Conservation (phyloP, 176 grass and related monocot genomes). For the Olyra latifolia region DNA sequence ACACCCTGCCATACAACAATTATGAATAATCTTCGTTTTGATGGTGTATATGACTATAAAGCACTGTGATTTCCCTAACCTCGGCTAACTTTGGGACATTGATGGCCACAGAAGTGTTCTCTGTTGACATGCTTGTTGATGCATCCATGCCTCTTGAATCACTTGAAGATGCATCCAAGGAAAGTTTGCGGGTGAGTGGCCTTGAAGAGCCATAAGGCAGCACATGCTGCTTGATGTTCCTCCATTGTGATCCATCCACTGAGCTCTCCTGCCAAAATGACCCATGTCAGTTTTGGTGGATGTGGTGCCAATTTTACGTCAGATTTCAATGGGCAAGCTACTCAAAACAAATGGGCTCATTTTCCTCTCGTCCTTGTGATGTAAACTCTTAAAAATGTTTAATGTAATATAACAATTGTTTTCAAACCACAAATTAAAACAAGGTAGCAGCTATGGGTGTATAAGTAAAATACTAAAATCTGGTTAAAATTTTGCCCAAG, state of each 20-base stretch:
- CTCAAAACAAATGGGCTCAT: background rate
- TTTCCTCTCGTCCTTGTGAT: background rate
- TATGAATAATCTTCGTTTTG: conserved; percentile 3
- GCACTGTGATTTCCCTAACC: conserved; percentile 40
- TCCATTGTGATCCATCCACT: conserved; percentile 68
- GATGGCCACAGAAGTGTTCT: conserved; percentile 50
- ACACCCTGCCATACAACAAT: conserved; percentile 45
- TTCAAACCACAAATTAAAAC: background rate
- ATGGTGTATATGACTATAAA: background rate
- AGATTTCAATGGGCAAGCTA: background rate
- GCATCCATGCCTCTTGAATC: conserved; percentile 67
- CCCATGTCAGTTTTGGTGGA: conserved; percentile 1
- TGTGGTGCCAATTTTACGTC: background rate
- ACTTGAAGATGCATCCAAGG: conserved; percentile 63
- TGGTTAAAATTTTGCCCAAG: background rate
- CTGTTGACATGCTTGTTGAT: conserved; percentile 70
- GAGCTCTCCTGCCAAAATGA: conserved; percentile 61
- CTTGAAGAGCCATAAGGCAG: conserved; percentile 82
- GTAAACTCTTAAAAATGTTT: background rate
- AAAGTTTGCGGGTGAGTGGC: conserved; percentile 71
- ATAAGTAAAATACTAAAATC: background rate
- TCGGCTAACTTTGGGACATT: conserved; percentile 67
- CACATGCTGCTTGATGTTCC: conserved; percentile 79
- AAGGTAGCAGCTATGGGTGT: background rate
- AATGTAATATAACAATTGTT: background rate